A percentile compares a stretch with the other conserved stretches of the same genome.
phyloP scores from a whole-genome alignment of 1,284 basidiomycete species.

The Naganishia sp. region DNA sequence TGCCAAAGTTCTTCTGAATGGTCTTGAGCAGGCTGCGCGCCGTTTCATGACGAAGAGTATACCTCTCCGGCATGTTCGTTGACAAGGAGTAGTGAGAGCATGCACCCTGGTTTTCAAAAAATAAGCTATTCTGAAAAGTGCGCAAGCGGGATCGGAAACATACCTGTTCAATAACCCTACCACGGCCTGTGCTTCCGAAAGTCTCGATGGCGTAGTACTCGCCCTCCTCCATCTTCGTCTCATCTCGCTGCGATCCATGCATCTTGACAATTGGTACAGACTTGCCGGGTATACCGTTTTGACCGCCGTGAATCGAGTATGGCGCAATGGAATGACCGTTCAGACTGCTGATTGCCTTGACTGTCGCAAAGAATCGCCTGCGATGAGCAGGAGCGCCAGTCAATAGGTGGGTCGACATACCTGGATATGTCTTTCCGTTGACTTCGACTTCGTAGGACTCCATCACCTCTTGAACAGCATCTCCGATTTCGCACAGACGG shows the following conservation, averaged over 20 bases:
- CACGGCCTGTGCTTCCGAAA: constrained; percentile 95
- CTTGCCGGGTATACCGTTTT: constrained; percentile 59
- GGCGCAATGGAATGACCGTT: constrained; percentile 86
- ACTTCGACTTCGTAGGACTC: constrained; percentile 97
- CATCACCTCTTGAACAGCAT: constrained; percentile 96
- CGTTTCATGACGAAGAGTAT: constrained; percentile 61
- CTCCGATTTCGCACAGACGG: constrained; percentile 88
- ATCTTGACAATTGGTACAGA: constrained; percentile 88
- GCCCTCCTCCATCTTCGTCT: constrained; percentile 98
- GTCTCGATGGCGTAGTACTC: constrained; percentile 99
- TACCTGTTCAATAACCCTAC: constrained; percentile 83
- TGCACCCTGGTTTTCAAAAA: constrained; percentile 66
- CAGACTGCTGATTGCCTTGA: constrained; percentile 86
- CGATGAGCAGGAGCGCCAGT: constrained; percentile 22
- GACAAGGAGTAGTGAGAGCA: constrained; percentile 83
- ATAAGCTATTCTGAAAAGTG: not conserved
- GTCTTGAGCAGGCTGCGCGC: constrained; percentile 83
- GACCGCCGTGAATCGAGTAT: constrained; percentile 82
- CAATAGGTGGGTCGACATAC: constrained; percentile 56
- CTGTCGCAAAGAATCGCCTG: constrained; percentile 53
- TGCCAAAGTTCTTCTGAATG: constrained; percentile 93
- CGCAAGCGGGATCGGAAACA: constrained; percentile 38
- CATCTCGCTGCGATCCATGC: constrained; percentile 60
- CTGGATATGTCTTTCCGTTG: constrained; percentile 77
- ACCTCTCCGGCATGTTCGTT: constrained; percentile 42